These are phyloP conservation scores for Apiospora saccharicola DNA, from an alignment of 2,329 filamentous ascomycete genomes.

Conservation along the genomic window DNA sequence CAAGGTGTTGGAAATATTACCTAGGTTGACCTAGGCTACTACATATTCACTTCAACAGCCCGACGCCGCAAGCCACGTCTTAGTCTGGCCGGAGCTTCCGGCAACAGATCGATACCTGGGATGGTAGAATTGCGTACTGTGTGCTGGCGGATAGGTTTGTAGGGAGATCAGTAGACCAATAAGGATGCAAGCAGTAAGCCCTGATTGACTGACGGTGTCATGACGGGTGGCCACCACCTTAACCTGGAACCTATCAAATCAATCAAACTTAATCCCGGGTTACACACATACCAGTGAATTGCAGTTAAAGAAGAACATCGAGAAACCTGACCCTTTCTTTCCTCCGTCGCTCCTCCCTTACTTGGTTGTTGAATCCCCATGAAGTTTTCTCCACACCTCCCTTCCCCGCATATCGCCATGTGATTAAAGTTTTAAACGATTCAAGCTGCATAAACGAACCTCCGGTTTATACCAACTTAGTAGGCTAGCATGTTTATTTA, in stretches of 20 bases:
- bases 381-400: not conserved
- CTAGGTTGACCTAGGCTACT: not conserved
- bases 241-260: not conserved
- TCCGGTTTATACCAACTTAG: not conserved
- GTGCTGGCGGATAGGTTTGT: not conserved
- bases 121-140: not conserved
- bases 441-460: not conserved
- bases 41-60: not conserved
- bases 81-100: slow-evolving; percentile 6
- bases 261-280: not conserved
- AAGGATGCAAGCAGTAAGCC: too few species aligned
- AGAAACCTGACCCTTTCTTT: not conserved
- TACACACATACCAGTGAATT: not conserved
- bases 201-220: not conserved
- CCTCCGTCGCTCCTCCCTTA: not conserved
- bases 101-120: not conserved
- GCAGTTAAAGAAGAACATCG: not conserved
- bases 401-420: slow-evolving; percentile 5
- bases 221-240: not conserved
- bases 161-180: not conserved
- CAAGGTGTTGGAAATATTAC: not conserved
- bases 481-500: too few species aligned
- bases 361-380: not conserved
- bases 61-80: not conserved
- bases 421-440: not conserved